These are phyloP conservation scores for Paecilomyces formosus DNA, from an alignment of 2,329 filamentous ascomycete species.

Conservation along the genomic window DNA sequence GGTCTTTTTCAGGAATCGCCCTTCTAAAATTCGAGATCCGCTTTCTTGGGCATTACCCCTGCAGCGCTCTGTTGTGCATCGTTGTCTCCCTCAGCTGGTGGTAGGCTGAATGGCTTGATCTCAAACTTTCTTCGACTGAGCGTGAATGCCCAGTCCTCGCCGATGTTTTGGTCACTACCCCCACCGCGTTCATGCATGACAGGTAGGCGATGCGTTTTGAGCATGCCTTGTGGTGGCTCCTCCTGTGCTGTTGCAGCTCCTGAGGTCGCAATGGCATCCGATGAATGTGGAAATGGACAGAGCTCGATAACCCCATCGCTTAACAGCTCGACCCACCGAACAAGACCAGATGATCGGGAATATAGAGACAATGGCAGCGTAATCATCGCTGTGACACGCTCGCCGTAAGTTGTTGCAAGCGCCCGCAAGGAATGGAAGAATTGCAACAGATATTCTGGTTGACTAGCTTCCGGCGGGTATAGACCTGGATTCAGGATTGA, in stretches of 20 bases:
- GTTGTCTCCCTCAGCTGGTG: constrained; percentile 71
- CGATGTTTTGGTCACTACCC: constrained; percentile 60
- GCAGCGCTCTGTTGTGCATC: constrained; percentile 48
- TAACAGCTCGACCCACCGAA: constrained; percentile 78
- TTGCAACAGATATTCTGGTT: constrained; percentile 66
- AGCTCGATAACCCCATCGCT: constrained; percentile 83
- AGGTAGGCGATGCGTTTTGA: constrained; percentile 75
- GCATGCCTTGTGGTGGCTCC: constrained; percentile 76
- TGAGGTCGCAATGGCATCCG: constrained; percentile 44
- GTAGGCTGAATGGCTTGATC: constrained; percentile 82
- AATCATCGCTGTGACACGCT: constrained; percentile 62
- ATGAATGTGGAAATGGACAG: constrained; percentile 60
- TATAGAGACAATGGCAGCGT: constrained; percentile 76
- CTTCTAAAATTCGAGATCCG: constrained; percentile 65
- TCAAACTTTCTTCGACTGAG: constrained; percentile 76
- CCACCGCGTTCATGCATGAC: constrained; percentile 84
- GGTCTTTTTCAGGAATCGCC: constrained; percentile 8
- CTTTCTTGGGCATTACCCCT: constrained; percentile 50
- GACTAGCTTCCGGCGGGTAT: constrained; percentile 62
- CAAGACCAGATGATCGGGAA: constrained; percentile 65
- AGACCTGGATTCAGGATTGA: constrained; percentile 77
- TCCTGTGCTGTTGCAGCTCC: constrained; percentile 52
- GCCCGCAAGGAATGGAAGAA: constrained; percentile 75
- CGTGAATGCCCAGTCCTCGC: constrained; percentile 85
- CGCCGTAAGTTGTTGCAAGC: constrained; percentile 61